These are phyloP conservation scores for Yamadazyma paraphyllophila DNA, from an alignment of 805 yeast species.

Conservation along the genomic window DNA sequence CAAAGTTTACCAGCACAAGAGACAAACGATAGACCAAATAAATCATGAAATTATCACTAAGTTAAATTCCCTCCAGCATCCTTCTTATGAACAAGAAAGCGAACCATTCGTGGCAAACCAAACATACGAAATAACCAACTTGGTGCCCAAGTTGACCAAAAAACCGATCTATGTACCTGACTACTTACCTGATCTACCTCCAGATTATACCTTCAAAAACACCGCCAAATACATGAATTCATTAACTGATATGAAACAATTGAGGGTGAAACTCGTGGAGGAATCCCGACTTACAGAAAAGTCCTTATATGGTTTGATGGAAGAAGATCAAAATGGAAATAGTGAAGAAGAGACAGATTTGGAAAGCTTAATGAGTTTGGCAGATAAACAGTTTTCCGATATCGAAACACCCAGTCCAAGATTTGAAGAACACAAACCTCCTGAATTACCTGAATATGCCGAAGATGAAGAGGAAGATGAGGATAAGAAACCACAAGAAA, in stretches of 20 bases:
- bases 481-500: neutral
- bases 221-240: constrained; percentile 68
- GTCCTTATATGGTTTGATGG: constrained; percentile 64
- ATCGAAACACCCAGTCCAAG: constrained; percentile 10
- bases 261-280: constrained; percentile 69
- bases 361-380: constrained; percentile 11
- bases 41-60: constrained; percentile 10
- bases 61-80: constrained; percentile 21
- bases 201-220: constrained; percentile 85
- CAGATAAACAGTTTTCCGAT: neutral
- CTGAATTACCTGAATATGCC: constrained; percentile 14
- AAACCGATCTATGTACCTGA: constrained; percentile 53
- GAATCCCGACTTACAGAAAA: constrained; percentile 81
- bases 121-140: constrained; percentile 47
- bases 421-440: constrained; percentile 13
- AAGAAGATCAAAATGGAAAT: constrained; percentile 28
- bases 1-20: constrained; percentile 14
- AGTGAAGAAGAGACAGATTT: constrained; percentile 5
- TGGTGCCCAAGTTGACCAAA: constrained; percentile 51
- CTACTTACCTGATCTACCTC: constrained; percentile 88
- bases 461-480: constrained; percentile 10
- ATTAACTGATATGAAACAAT: constrained; percentile 64
- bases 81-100: constrained; percentile 35
- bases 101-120: constrained; percentile 54
- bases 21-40: constrained; percentile 10